phyloP scores from a whole-genome alignment of 2,329 filamentous ascomycete species.

The Fusarium cyanostomum region DNA sequence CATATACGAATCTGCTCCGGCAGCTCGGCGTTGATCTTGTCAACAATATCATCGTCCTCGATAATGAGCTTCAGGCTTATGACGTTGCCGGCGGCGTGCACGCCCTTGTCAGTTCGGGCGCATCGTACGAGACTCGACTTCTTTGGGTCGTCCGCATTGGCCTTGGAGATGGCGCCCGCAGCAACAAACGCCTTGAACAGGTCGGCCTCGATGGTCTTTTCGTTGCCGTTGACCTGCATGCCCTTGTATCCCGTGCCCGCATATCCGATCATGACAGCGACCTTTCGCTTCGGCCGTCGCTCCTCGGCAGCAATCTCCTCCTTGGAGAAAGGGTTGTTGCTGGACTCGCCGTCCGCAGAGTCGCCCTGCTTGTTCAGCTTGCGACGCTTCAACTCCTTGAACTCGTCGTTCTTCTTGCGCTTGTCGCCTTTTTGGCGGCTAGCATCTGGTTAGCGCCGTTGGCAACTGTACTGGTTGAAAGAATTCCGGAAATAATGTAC shows the following conservation, averaged over 20 bases:
- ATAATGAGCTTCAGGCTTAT: slow-evolving; percentile 96
- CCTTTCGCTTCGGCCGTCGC: slow-evolving; percentile 92
- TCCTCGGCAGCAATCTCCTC: slow-evolving; percentile 91
- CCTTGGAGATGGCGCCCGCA: slow-evolving; percentile 93
- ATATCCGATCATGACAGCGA: slow-evolving; percentile 94
- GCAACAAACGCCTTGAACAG: slow-evolving; percentile 91
- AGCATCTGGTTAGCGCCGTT: slow-evolving; percentile 48
- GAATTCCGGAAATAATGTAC: slow-evolving; percentile 30
- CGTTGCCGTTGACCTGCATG: slow-evolving; percentile 85
- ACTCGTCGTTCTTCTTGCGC: slow-evolving; percentile 52
- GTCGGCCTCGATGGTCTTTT: slow-evolving; percentile 96
- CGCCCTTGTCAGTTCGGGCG: slow-evolving; percentile 95
- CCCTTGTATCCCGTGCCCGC: slow-evolving; percentile 96
- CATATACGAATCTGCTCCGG: slow-evolving; percentile 92
- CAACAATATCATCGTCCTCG: slow-evolving; percentile 85
- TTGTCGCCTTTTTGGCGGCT: slow-evolving; percentile 52
- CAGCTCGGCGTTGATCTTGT: slow-evolving; percentile 89
- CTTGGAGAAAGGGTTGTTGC: slow-evolving; percentile 64
- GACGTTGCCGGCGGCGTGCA: slow-evolving; percentile 94
- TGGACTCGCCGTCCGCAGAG: slow-evolving; percentile 41
- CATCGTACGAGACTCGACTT: slow-evolving; percentile 95
- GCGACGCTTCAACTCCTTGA: slow-evolving; percentile 54
- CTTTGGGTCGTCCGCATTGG: slow-evolving; percentile 95
- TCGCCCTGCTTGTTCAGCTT: slow-evolving; percentile 52
- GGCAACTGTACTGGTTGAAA: slow-evolving; percentile 32